Base-by-base conservation (phyloP, 805 yeast species). In the Cyberlindnera mississippiensis region DNA sequence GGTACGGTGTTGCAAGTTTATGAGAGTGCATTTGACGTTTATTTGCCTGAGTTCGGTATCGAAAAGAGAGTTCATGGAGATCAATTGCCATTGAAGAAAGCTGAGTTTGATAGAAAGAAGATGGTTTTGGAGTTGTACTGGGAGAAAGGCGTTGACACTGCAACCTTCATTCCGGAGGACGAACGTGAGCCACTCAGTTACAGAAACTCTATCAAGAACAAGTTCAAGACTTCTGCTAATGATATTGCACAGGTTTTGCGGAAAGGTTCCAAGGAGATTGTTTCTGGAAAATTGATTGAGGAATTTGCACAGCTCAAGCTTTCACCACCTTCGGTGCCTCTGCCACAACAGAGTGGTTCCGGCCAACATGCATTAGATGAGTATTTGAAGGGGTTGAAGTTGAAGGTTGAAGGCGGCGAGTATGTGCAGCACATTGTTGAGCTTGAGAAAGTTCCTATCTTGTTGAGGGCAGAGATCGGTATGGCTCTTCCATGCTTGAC, bases 21-120 rank as follows among this genome's bases (percentile, higher is more conserved):
- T 61, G 98, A 93, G 64, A 86, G 96, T 1, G 87, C 98, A 2
- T 93, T 93, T 66, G 99, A 93, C 62, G 91, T 90, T 3, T 78
- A 85, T 51, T 71, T 90, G 48, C 96, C 96, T 2, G 96, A 88
- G 51, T 84, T 89, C 66, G 97, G 97, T 33, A 85, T 90, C 53
- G 97, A 90, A 60, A 90, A 90, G 64, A 75, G 97, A 56, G 96
- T 90, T 17, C 99, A 93, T 58, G 97, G 98, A 20, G 99, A 93
- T 64, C 98, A 93, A 64, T 70, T 93, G 42, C 98, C 98, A 10
- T 70, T 91, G 48, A 78, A 78, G 18, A 90, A 89, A 62, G 98
- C 97, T 5, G 98, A 93, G 62, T 93, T 85, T 61, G 90, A 86
- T 61, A 85, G 82, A 58, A 55, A 59, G 14, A 67, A 74, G 31